Evolutionary conservation across 2,329 filamentous ascomycete species (phyloP).

Genomic region (Alternaria alternata): DNA sequence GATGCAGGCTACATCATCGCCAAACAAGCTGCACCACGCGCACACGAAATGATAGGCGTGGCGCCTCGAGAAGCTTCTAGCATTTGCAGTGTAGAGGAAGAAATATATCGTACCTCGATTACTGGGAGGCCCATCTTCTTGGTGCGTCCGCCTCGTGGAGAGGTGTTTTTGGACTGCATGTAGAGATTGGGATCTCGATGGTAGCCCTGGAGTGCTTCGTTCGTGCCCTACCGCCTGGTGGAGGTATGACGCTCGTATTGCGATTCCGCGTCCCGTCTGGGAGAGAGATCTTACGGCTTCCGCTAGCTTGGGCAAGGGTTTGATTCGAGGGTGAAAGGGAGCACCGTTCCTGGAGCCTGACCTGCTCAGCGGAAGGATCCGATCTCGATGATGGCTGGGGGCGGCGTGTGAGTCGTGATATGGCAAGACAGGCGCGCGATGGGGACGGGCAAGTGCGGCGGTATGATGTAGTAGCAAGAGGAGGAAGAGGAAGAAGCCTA

Average conservation of each 20-base stretch:
- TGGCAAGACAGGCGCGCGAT: conserved; percentile 6
- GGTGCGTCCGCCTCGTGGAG: conserved; percentile 21
- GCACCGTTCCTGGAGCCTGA: background rate
- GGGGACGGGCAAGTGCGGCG: conserved; percentile 1
- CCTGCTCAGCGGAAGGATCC: background rate
- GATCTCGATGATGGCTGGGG: background rate
- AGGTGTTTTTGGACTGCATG: conserved; percentile 31
- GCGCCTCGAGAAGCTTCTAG: conserved; percentile 1
- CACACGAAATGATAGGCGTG: conserved; percentile 20
- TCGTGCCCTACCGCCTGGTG: conserved; percentile 20
- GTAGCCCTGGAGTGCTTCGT: background rate
- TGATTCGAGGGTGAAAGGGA: background rate
- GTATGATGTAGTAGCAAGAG: background rate
- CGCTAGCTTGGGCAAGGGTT: conserved; percentile 19
- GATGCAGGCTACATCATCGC: conserved; percentile 36
- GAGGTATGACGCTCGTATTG: conserved; percentile 39
- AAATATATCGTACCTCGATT: conserved; percentile 43
- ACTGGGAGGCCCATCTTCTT: conserved; percentile 40
- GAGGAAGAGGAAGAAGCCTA: background rate
- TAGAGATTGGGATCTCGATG: conserved; percentile 8
- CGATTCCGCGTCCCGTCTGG: conserved; percentile 30
- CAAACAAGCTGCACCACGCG: conserved; percentile 25
- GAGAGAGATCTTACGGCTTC: conserved; percentile 29
- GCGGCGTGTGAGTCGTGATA: background rate
- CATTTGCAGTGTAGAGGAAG: background rate